Conservation (phyloP, 1,139 yeast genomes). For the Geotrichum restrictum region DNA sequence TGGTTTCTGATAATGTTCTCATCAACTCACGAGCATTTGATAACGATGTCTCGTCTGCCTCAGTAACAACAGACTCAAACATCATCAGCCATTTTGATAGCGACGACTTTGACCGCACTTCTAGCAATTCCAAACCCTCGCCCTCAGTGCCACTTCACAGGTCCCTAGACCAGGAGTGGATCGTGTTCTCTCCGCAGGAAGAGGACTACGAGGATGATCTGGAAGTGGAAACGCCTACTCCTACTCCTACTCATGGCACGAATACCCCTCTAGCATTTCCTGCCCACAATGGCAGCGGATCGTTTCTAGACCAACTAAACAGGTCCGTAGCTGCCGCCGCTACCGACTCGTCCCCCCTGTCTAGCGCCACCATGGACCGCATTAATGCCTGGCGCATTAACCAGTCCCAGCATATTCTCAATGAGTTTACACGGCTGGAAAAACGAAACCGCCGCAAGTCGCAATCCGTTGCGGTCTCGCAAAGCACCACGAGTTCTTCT, state of each 20-base stretch:
- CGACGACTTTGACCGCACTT: neutral
- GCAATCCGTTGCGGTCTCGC: neutral
- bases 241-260: conserved; percentile 22
- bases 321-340: conserved; percentile 15
- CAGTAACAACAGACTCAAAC: conserved; percentile 1
- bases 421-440: conserved; percentile 34
- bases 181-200: conserved; percentile 11
- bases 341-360: conserved; percentile 33
- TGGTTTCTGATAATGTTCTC: conserved; percentile 11
- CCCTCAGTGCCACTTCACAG: neutral
- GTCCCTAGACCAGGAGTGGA: conserved; percentile 16
- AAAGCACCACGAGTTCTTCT: neutral
- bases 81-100: conserved; percentile 8
- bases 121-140: neutral
- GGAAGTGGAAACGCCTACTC: conserved; percentile 24
- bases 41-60: neutral
- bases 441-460: conserved; percentile 19
- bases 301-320: conserved; percentile 27
- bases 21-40: conserved; percentile 14
- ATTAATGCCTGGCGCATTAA: conserved; percentile 42
- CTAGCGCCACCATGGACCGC: conserved; percentile 37
- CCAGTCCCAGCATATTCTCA: conserved; percentile 37
- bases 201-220: conserved; percentile 26
- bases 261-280: conserved; percentile 37
- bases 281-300: conserved; percentile 39